These are phyloP conservation scores for Aspergillus ochraceus DNA, from an alignment of 2,329 filamentous ascomycete genomes.

Conservation along the genomic window DNA sequence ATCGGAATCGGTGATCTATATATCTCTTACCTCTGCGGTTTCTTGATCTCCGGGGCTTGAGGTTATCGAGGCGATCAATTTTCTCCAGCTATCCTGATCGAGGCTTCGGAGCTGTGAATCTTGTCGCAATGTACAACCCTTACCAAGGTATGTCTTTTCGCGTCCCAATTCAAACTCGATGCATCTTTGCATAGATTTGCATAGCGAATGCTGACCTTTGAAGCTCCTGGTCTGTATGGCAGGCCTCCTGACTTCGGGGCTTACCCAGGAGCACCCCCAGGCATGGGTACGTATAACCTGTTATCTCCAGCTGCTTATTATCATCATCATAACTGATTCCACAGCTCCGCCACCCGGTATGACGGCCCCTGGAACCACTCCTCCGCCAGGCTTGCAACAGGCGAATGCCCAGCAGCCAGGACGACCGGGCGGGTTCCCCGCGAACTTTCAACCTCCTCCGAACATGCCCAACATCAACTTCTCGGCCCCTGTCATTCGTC, in stretches of 20 bases:
- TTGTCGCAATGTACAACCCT: constrained; percentile 44
- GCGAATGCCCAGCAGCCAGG: constrained; percentile 72
- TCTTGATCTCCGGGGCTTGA: background rate
- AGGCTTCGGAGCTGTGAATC: constrained; percentile 15
- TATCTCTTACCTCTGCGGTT: background rate
- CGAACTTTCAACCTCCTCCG: constrained; percentile 81
- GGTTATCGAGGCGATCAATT: background rate
- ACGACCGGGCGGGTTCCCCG: constrained; percentile 75
- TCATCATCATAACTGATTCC: constrained; percentile 20
- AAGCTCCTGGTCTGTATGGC: constrained; percentile 62
- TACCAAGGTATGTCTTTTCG: constrained; percentile 40
- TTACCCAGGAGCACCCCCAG: constrained; percentile 75
- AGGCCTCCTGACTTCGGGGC: constrained; percentile 71
- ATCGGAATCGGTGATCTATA: background rate
- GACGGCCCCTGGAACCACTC: constrained; percentile 74
- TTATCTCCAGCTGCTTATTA: background rate
- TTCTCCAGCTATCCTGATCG: background rate
- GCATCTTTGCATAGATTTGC: background rate
- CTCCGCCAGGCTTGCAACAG: constrained; percentile 76
- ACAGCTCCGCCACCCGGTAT: constrained; percentile 76
- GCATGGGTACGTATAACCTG: constrained; percentile 65
- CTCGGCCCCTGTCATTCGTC: constrained; percentile 90
- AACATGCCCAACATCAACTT: constrained; percentile 99
- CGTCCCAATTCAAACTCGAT: background rate
- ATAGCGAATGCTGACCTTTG: constrained; percentile 12